Percentiles rank a stretch among this genome's conserved stretches.
phyloP scores from a whole-genome alignment of 1,284 basidiomycete genomes.

The Malassezia slooffiae region DNA sequence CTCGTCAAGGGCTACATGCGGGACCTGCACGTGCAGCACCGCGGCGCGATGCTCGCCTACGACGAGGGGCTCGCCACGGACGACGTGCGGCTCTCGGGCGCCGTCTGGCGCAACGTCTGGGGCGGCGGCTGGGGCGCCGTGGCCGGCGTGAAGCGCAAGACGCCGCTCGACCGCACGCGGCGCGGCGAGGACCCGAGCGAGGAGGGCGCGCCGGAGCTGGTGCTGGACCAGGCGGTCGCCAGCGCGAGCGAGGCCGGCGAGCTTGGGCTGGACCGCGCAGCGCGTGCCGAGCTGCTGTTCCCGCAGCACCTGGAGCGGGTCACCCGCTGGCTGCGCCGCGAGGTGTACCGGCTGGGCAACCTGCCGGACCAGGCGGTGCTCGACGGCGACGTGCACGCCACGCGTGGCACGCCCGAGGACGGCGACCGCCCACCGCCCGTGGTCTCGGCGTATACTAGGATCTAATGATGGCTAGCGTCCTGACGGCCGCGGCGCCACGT shows the following conservation, averaged over 20 bases:
- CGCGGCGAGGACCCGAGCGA: slow-evolving; percentile 14
- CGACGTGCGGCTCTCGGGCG: slow-evolving; percentile 56
- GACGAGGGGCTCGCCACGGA: slow-evolving; percentile 60
- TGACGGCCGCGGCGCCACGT: background rate
- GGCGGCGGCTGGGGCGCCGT: slow-evolving; percentile 49
- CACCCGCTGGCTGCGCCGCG: slow-evolving; percentile 66
- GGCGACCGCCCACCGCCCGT: background rate
- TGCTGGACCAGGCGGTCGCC: slow-evolving; percentile 20
- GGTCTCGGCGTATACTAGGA: slow-evolving; percentile 15
- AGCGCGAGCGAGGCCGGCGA: slow-evolving; percentile 14
- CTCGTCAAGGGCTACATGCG: slow-evolving; percentile 83
- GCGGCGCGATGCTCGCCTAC: slow-evolving; percentile 67
- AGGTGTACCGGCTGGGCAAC: slow-evolving; percentile 62
- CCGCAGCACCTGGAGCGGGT: slow-evolving; percentile 60
- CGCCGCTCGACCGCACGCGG: slow-evolving; percentile 4
- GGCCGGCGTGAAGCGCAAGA: slow-evolving; percentile 47
- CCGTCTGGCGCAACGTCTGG: slow-evolving; percentile 85
- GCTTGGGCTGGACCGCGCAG: slow-evolving; percentile 24
- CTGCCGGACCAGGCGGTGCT: slow-evolving; percentile 56
- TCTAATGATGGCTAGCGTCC: too few species aligned
- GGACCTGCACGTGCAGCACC: slow-evolving; percentile 77
- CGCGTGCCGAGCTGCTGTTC: slow-evolving; percentile 47
- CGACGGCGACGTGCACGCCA: slow-evolving; percentile 16
- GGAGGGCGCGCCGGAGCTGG: slow-evolving; percentile 51
- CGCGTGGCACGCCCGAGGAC: background rate